Percentiles rank a stretch among this genome's conserved stretches.
Evolutionary conservation across 176 grass and related monocot genomes (phyloP).

Genomic region (Aegilops bicornis): DNA sequence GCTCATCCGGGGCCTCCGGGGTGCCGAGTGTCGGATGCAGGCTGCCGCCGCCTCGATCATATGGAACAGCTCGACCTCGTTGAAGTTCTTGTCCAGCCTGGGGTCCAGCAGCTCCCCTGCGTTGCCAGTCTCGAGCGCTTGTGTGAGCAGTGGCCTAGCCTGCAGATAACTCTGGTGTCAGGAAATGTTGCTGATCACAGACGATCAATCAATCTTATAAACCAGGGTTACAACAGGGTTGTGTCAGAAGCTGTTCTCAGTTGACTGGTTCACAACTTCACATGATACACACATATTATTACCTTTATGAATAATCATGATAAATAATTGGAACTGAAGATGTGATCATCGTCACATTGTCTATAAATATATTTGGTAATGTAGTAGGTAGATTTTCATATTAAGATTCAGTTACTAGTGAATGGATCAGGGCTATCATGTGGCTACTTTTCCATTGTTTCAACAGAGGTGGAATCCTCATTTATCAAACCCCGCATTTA

Average conservation of each 20-base stretch:
- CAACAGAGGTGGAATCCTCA: neutral
- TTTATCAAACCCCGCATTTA: neutral
- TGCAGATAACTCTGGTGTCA: constrained; percentile 37
- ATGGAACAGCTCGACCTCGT: constrained; percentile 55
- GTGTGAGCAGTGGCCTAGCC: constrained; percentile 71
- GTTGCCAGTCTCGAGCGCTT: constrained; percentile 52
- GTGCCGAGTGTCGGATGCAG: constrained; percentile 58
- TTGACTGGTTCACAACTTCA: neutral
- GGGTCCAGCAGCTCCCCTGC: constrained; percentile 50
- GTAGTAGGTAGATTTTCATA: neutral
- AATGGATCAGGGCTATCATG: neutral
- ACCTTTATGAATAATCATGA: neutral
- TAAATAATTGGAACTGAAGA: neutral
- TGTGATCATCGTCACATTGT: neutral
- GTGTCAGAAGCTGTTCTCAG: neutral
- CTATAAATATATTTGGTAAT: neutral
- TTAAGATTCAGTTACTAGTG: neutral
- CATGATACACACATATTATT: neutral
- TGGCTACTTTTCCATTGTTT: neutral
- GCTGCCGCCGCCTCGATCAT: constrained; percentile 82
- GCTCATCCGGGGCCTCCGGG: constrained; percentile 64
- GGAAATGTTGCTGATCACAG: neutral
- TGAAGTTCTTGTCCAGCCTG: constrained; percentile 51
- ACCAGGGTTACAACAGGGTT: neutral
- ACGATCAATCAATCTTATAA: neutral